Evolutionary conservation across 169 alveolate genomes (phyloP).

Genomic region (Plasmodium knowlesi): DNA sequence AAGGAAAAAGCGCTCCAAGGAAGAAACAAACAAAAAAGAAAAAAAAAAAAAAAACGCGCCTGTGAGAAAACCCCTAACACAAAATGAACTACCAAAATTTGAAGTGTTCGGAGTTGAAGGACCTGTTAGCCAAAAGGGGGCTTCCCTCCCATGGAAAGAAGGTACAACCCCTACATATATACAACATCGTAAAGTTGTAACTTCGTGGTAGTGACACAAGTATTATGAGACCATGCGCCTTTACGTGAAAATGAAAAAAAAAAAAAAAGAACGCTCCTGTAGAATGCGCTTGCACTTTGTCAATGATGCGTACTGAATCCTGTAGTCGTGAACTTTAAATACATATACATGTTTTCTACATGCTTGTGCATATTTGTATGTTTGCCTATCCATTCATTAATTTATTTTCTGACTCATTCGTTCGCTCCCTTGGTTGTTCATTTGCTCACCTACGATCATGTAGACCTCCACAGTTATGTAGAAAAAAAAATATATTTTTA

Average conservation of each 20-base stretch:
- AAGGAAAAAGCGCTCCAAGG: background rate
- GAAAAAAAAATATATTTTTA: background rate
- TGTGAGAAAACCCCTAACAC: background rate
- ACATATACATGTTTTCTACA: background rate
- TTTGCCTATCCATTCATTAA: background rate
- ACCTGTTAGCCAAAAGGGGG: constrained; percentile 74
- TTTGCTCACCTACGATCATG: background rate
- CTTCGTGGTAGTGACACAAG: background rate
- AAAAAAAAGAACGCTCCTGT: background rate
- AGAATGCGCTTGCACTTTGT: background rate
- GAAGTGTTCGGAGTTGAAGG: constrained; percentile 71
- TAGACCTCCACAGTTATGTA: background rate
- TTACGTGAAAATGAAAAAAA: background rate
- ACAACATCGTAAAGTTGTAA: background rate
- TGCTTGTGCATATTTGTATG: background rate
- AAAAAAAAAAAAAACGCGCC: background rate
- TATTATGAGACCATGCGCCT: background rate
- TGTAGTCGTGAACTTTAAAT: background rate
- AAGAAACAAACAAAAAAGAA: background rate
- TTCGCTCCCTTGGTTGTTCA: background rate
- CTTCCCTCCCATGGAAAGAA: constrained; percentile 74
- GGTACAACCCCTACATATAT: background rate
- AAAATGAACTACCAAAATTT: constrained; percentile 60
- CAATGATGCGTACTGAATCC: background rate
- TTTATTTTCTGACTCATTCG: background rate